phyloP scores from a whole-genome alignment of 2,329 filamentous ascomycete species.

The Colletotrichum higginsianum region DNA sequence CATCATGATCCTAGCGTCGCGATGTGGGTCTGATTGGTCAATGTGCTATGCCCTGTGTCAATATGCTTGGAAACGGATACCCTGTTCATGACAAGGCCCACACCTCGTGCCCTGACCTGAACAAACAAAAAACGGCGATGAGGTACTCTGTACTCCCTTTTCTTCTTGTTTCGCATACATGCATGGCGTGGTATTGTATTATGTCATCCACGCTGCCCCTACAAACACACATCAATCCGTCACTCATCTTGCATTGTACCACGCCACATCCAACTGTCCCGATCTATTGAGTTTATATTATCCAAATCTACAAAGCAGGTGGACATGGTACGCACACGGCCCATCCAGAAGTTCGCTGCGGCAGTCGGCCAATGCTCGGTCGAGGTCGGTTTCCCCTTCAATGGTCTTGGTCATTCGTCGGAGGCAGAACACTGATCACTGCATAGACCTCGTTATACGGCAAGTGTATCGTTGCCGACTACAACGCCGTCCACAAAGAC shows the following conservation, averaged over 20 bases:
- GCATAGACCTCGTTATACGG: slow-evolving; percentile 85
- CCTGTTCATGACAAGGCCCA: not conserved
- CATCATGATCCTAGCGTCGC: slow-evolving; percentile 5
- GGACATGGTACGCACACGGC: slow-evolving; percentile 55
- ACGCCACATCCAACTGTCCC: not conserved
- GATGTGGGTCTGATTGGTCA: slow-evolving; percentile 22
- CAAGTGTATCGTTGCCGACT: slow-evolving; percentile 91
- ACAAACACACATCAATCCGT: not conserved
- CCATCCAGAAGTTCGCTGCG: slow-evolving; percentile 69
- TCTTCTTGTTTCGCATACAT: not conserved
- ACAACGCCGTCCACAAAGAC: slow-evolving; percentile 90
- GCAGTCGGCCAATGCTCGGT: slow-evolving; percentile 70
- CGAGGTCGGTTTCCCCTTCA: slow-evolving; percentile 59
- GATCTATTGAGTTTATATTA: not conserved
- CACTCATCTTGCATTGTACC: not conserved
- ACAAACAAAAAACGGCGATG: not conserved
- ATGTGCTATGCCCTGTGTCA: not conserved
- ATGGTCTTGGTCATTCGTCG: not conserved
- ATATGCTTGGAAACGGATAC: not conserved
- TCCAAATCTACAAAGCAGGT: not conserved
- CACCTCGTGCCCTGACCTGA: not conserved
- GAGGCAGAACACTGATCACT: not conserved
- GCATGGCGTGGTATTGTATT: not conserved
- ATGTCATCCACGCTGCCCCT: not conserved
- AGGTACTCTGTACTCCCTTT: not conserved